phyloP scores from a whole-genome alignment of 2,329 filamentous ascomycete species.

The Fusarium kyushuense region DNA sequence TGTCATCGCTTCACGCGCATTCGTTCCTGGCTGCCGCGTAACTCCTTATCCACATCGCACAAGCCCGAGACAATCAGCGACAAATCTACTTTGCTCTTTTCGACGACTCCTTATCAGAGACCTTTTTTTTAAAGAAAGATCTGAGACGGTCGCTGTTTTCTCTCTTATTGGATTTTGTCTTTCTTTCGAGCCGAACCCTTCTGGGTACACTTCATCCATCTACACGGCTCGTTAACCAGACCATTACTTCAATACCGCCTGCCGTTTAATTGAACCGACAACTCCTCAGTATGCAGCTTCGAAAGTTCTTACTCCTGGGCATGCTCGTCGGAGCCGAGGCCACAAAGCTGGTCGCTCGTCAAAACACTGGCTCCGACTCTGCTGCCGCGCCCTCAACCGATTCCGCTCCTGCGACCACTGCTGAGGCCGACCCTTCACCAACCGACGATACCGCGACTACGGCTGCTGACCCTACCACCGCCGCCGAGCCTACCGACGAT shows the following conservation, averaged over 20 bases:
- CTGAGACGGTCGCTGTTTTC: constrained; percentile 40
- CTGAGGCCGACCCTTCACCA: constrained; percentile 9
- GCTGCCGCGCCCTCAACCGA: constrained; percentile 5
- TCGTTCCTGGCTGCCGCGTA: constrained; percentile 30
- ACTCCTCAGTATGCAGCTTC: constrained; percentile 43
- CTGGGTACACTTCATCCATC: constrained; percentile 30
- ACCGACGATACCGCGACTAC: constrained; percentile 19
- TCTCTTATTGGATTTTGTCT: constrained; percentile 34
- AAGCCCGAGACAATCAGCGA: constrained; percentile 38
- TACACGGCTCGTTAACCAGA: constrained; percentile 12
- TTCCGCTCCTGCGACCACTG: constrained; percentile 14
- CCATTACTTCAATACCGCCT: constrained; percentile 18
- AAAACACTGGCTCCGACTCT: constrained; percentile 22
- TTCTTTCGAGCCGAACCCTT: constrained; percentile 25
- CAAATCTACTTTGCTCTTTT: constrained; percentile 21
- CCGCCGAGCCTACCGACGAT: constrained; percentile 16
- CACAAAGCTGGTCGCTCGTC: constrained; percentile 31
- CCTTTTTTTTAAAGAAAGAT: constrained; percentile 23
- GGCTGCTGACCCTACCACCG: constrained; percentile 22
- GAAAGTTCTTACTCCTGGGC: constrained; percentile 43
- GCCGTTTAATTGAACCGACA: constrained; percentile 32
- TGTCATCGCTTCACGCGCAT: constrained; percentile 15
- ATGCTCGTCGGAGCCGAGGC: constrained; percentile 45
- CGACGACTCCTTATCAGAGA: constrained; percentile 22
- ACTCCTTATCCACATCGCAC: constrained; percentile 36